These are phyloP conservation scores for Noccaea caerulescens DNA, from an alignment of 345 rosid species.

Conservation along the genomic window DNA sequence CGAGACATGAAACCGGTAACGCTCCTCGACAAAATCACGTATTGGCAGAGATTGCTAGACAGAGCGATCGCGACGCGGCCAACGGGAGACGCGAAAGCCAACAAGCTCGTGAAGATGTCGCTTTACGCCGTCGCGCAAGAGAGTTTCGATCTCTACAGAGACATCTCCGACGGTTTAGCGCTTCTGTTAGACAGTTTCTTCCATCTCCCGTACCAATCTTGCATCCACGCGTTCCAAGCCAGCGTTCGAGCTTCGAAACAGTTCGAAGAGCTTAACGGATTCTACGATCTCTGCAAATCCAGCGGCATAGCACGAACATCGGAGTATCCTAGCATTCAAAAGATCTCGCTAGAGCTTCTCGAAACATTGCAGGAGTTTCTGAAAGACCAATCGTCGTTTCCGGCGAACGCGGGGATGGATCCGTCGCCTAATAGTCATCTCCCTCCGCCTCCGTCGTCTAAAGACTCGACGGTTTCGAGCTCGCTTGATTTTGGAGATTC, in stretches of 20 bases:
- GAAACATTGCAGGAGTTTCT: constrained; percentile 78
- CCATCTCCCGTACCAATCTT: constrained; percentile 64
- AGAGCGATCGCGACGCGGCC: constrained; percentile 68
- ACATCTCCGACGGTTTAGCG: constrained; percentile 67
- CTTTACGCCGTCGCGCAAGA: constrained; percentile 64
- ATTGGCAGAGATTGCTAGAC: constrained; percentile 81
- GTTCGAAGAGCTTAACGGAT: constrained; percentile 65
- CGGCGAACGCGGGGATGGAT: constrained; percentile 36
- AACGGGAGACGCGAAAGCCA: constrained; percentile 60
- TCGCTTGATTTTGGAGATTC: constrained; percentile 41
- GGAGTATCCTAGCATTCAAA: constrained; percentile 79
- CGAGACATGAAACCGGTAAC: constrained; percentile 66
- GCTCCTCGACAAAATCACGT: constrained; percentile 59
- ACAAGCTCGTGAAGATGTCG: constrained; percentile 56
- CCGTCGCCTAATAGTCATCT: constrained; percentile 41
- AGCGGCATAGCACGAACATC: constrained; percentile 70
- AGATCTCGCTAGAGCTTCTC: constrained; percentile 70
- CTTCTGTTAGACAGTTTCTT: constrained; percentile 73
- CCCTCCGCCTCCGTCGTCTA: constrained; percentile 23
- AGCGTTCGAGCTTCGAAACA: constrained; percentile 70
- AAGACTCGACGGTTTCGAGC: constrained; percentile 30
- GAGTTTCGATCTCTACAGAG: constrained; percentile 79
- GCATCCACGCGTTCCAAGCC: constrained; percentile 63
- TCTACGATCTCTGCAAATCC: constrained; percentile 58
- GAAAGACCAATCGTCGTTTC: constrained; percentile 73